Evolutionary conservation across 2,329 filamentous ascomycete species (phyloP), one percentile per base, ranked within the genome.

Genomic region (Cladosporium cucumerinum): DNA sequence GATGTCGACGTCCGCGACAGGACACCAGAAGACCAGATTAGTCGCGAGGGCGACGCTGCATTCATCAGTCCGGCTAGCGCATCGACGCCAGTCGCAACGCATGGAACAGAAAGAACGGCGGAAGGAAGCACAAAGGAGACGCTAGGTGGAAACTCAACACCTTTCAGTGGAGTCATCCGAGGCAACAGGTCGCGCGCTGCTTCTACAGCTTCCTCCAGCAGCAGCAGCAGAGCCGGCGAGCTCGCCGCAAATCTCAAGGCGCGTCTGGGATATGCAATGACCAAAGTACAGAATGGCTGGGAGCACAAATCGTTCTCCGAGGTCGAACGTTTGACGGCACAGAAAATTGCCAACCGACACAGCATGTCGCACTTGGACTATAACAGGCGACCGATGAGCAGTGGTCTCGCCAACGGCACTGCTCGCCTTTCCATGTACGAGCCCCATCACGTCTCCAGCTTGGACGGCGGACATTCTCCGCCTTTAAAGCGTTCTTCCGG

Each of bases 241-340:
- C 90, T 95, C 82, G 92, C 91, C 48, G 86, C 88, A 63, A 90
- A 94, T 74, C 84, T 98, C 61, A 90, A 89, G 74, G 89, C 92
- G 59, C 90, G 92, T 72, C 84, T 98, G 30, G 92, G 92, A 7
- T 97, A 97, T 77, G 94, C 94, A 69, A 95, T 96, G 85, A 85
- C 96, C 74, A 97, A 97, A 78, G 90, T 97, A 48, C 92, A 92
- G 75, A 88, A 96, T 74, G 92, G 92, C 65, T 95, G 93, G 89
- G 90, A 96, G 78, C 85, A 88, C 58, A 87, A 89, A 68, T 87
- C 87, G 21, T 86, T 95, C 65, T 88, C 90, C 63, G 90, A 94
- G 77, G 86, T 94, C 32, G 92, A 94, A 78, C 86, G 86, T 55
- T 79, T 92, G 48, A 86, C 90, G 11, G 91, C 90, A 1, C 87